Evolutionary conservation across 164 flowering plant species (phyloP), one percentile per base, ranked within the genome.

Genomic region (Malania oleifera): DNA sequence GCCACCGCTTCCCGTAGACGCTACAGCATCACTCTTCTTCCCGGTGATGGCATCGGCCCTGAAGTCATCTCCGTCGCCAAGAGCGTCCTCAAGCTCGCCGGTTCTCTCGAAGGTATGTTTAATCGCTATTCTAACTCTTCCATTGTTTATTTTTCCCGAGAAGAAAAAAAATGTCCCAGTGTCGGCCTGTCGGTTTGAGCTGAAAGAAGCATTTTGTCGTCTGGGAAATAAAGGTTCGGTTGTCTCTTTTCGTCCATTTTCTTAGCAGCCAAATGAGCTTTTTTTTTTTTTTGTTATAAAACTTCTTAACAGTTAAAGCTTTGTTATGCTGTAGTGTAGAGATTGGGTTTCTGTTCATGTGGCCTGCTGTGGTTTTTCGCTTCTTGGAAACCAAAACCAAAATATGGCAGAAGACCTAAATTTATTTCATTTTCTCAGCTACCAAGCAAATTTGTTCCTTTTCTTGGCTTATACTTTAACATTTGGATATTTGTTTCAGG

Each of bases 31-130:
- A 86, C 96, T 19, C 79, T 93, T 20, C 90, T 93, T 54, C 96
- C 97, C 17, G 99, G 99, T 29, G 99, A 93, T 61, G 99, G 99
- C 44, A 93, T 93, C 52, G 99, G 99, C 54, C 99, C 99, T 0
- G 99, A 93, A 66, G 86, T 90, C 60, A 69, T 90, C 64, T 77
- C 96, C 60, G 88, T 88, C 44, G 86, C 99, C 49, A 88, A 85
- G 59, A 66, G 74, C 29, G 95, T 83, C 31, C 97, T 93, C 58
- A 58, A 63, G 7, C 80, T 81, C 52, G 77, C 75, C 17, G 97
- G 74, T 15, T 77, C 86, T 46, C 76, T 70, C 11, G 77, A 89
- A 80, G 95, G 97, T 88, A 27, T 46, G 2, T 39, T 15, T 14
- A 9, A 10, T 11, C 51, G 8, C 27, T 50, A n/a, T 46, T 17